Evolutionary conservation across 805 yeast species (phyloP).

Genomic region (Saccharomyces kudriavzevii): DNA sequence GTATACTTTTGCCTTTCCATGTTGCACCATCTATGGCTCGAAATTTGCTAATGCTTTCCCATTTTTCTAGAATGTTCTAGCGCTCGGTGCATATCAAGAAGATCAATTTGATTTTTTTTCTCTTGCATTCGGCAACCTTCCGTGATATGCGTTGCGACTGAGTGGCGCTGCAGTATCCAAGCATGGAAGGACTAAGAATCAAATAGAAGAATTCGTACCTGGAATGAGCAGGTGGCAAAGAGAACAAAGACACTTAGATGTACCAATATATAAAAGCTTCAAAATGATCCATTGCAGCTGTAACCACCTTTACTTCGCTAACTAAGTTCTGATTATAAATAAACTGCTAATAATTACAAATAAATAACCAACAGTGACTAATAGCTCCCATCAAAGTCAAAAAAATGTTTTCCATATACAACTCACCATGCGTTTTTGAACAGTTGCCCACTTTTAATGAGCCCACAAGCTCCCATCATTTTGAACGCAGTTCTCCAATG

Average conservation of each 20-base stretch:
- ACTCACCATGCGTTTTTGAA: constrained; percentile 23
- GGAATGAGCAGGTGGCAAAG: not conserved
- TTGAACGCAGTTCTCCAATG: constrained; percentile 1
- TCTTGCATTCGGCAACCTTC: not conserved
- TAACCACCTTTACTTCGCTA: not conserved
- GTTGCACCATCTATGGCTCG: not conserved
- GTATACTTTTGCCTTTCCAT: not conserved
- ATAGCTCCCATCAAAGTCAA: not conserved
- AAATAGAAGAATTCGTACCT: not conserved
- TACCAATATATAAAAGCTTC: not conserved
- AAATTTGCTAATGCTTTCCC: not conserved
- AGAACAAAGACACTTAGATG: not conserved
- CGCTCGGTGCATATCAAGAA: not conserved
- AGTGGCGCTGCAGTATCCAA: not conserved
- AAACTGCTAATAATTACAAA: not conserved
- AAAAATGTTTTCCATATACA: constrained; percentile 14
- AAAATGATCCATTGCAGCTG: not conserved
- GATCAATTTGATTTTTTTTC: no score
- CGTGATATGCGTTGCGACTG: not conserved
- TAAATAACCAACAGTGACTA: not conserved
- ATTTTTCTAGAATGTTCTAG: not conserved
- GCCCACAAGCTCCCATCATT: not conserved
- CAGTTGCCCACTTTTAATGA: constrained; percentile 14
- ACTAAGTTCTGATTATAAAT: not conserved
- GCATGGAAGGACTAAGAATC: not conserved